Percentiles rank a stretch among this genome's conserved stretches.
phyloP scores from a whole-genome alignment of 306 rosid species.

The Citrullus mucosospermus region DNA sequence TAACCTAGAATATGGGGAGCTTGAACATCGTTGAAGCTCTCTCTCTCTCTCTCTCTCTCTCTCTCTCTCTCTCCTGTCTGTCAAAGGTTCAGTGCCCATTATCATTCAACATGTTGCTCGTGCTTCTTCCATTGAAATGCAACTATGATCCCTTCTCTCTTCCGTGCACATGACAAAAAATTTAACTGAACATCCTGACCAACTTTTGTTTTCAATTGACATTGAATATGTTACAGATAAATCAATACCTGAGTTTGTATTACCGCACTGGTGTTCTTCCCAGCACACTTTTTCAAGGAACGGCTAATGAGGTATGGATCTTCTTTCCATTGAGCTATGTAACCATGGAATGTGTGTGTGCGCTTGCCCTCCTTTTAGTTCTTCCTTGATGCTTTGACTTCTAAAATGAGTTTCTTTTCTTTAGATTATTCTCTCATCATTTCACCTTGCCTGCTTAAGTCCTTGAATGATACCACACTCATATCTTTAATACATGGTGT shows the following conservation, averaged over 20 bases:
- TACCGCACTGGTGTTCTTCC: slow-evolving; percentile 62
- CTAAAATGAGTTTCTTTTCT: not conserved
- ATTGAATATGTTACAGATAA: slow-evolving; percentile 44
- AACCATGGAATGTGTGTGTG: not conserved
- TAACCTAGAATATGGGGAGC: not conserved
- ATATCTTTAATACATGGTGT: not conserved
- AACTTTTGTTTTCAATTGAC: not conserved
- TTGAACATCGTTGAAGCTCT: not conserved
- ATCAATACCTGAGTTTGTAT: slow-evolving; percentile 67
- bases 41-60: no score
- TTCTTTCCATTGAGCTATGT: not conserved
- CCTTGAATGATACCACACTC: not conserved
- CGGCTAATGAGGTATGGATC: slow-evolving; percentile 58
- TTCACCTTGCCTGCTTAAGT: not conserved
- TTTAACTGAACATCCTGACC: not conserved
- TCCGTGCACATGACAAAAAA: not conserved
- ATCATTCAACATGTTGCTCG: not conserved
- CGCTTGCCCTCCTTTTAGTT: not conserved
- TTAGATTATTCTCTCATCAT: not conserved
- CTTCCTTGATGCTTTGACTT: not conserved
- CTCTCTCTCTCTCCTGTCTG: no score
- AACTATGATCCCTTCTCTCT: not conserved
- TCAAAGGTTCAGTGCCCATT: not conserved
- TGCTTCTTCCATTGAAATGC: not conserved
- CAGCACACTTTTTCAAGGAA: slow-evolving; percentile 65